Conservation (phyloP, 2,329 filamentous ascomycete genomes). For the Colletotrichum theobromicola region DNA sequence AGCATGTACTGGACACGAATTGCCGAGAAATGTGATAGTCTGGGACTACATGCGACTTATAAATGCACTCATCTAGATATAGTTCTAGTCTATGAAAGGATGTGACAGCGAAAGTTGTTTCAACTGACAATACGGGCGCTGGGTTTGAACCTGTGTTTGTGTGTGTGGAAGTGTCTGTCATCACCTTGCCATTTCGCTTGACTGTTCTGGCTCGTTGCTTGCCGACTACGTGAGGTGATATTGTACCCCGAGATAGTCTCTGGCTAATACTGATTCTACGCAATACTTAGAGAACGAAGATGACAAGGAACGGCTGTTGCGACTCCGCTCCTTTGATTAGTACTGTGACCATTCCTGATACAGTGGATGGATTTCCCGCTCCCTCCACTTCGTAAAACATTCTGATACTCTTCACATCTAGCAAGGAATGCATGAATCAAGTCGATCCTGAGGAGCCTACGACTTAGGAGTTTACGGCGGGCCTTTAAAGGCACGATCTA, state of each 20-base stretch:
- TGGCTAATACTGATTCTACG: not conserved
- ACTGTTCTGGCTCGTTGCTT: not conserved
- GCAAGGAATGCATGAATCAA: too few species aligned
- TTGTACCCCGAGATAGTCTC: rapidly evolving
- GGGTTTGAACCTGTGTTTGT: too few species aligned
- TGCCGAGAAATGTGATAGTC: too few species aligned
- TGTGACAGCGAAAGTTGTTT: too few species aligned
- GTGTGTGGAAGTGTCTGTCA: too few species aligned
- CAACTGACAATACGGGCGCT: too few species aligned
- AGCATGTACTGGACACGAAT: too few species aligned
- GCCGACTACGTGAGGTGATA: rapidly evolving
- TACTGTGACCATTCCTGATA: too few species aligned
- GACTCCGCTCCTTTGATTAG: not conserved
- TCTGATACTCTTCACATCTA: not conserved
- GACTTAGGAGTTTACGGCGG: not conserved
- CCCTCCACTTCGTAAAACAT: not conserved
- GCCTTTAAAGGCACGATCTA: not conserved
- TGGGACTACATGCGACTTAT: too few species aligned
- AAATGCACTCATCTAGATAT: not conserved
- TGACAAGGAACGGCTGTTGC: not conserved
- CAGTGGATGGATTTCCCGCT: too few species aligned
- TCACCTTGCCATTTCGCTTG: too few species aligned
- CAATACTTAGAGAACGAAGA: not conserved
- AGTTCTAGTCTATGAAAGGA: not conserved
- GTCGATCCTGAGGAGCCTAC: not conserved